Evolutionary conservation across 139 green algal species (phyloP).

Genomic region (Trebouxia sp.): DNA sequence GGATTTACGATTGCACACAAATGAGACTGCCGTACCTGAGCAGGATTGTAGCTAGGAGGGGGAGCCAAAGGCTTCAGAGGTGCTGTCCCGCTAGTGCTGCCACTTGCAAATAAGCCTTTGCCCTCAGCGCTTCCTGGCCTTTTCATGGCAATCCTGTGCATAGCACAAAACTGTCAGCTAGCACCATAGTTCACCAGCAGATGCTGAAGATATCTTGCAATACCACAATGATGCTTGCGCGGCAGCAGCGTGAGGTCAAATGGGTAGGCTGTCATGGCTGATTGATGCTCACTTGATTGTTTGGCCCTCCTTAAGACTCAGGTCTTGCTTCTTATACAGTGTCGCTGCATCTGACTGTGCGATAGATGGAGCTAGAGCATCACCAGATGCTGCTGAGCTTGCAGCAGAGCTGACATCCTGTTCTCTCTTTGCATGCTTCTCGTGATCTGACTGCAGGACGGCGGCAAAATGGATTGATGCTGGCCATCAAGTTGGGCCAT

Average conservation of each 20-base stretch:
- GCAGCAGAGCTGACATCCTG: conserved; percentile 34
- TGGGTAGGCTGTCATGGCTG: too few relatives aligned
- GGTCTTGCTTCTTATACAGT: conserved; percentile 59
- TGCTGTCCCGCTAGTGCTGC: neutral
- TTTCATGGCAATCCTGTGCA: conserved; percentile 42
- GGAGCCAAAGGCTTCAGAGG: conserved; percentile 8
- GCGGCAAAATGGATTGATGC: neutral
- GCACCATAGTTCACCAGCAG: neutral
- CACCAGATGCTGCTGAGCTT: conserved; percentile 1
- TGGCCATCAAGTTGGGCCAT: neutral
- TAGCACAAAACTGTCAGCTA: neutral
- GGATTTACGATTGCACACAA: too few relatives aligned
- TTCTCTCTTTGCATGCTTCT: conserved; percentile 49
- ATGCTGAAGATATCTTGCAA: neutral
- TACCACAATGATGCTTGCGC: neutral
- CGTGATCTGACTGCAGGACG: conserved; percentile 53
- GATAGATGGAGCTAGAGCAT: neutral
- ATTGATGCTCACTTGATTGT: conserved; percentile 58
- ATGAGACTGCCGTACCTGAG: conserved; percentile 5
- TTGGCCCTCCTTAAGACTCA: conserved; percentile 76
- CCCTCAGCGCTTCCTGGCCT: conserved; percentile 16
- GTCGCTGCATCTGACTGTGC: conserved; percentile 40
- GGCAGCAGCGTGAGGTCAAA: neutral
- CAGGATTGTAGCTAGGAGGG: neutral
- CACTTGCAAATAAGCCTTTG: conserved; percentile 40